A percentile compares a stretch with the other conserved stretches of the same genome.
phyloP scores from a whole-genome alignment of 768 basidiomycete genomes.

The Kwoniella botswanensis region DNA sequence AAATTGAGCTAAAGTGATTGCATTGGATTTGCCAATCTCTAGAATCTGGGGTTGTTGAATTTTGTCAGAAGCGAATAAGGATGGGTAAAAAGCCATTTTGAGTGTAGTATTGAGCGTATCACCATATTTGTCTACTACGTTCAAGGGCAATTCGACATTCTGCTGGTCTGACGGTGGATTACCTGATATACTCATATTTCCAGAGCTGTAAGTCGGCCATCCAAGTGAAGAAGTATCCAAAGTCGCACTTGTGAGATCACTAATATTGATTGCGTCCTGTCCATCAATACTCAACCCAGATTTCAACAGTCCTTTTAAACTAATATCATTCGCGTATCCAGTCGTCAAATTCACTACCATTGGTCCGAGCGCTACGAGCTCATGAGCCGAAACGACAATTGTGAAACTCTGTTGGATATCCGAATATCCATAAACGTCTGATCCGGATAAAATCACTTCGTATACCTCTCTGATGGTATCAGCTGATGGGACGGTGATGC shows the following conservation, averaged over 20 bases:
- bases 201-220: conserved; percentile 63
- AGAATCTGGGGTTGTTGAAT: conserved; percentile 64
- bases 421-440: conserved; percentile 75
- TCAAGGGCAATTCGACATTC: conserved; percentile 64
- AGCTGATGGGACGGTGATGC: conserved; percentile 63
- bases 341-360: conserved; percentile 76
- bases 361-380: conserved; percentile 63
- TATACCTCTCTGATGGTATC: conserved; percentile 61
- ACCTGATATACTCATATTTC: conserved; percentile 68
- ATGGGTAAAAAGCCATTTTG: conserved; percentile 70
- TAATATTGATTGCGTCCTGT: conserved; percentile 68
- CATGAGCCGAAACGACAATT: conserved; percentile 70
- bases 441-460: conserved; percentile 68
- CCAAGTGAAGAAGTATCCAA: conserved; percentile 22
- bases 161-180: conserved; percentile 61
- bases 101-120: conserved; percentile 71
- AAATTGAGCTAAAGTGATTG: conserved; percentile 64
- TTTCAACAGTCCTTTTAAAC: conserved; percentile 60
- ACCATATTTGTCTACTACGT: conserved; percentile 62
- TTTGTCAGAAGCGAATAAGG: conserved; percentile 68
- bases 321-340: conserved; percentile 61
- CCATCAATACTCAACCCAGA: conserved; percentile 65
- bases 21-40: conserved; percentile 62
- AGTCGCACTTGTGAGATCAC: conserved; percentile 55
- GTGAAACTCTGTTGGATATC: conserved; percentile 68